Evolutionary conservation across 495 filamentous ascomycete species (phyloP).

Genomic region (Aspergillus egyptiacus): DNA sequence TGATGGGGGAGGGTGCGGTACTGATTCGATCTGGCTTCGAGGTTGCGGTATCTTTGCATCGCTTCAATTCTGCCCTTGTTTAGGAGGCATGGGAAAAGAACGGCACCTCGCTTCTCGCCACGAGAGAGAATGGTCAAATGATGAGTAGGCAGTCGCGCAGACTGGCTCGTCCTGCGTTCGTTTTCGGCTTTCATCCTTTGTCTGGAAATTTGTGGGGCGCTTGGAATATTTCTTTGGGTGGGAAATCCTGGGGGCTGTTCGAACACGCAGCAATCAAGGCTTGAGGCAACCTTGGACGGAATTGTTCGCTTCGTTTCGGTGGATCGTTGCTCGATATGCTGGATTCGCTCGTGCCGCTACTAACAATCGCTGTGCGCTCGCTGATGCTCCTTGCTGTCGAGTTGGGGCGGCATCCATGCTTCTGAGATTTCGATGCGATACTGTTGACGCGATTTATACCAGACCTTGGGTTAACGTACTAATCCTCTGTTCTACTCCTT

Average conservation of each 20-base stretch:
- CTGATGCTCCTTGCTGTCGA: conserved; percentile 51
- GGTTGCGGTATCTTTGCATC: neutral
- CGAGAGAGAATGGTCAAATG: neutral
- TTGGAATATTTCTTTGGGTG: neutral
- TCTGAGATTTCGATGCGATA: conserved; percentile 24
- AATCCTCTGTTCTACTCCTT: conserved; percentile 42
- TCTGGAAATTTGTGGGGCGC: neutral
- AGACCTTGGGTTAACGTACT: conserved; percentile 34
- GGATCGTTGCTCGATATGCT: neutral
- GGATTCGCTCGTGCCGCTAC: conserved; percentile 21
- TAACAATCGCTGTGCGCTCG: conserved; percentile 64
- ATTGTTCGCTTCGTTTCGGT: neutral
- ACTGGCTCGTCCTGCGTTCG: neutral
- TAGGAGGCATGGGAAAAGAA: neutral
- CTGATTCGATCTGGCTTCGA: neutral
- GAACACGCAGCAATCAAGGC: neutral
- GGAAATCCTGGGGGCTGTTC: neutral
- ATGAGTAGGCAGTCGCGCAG: neutral
- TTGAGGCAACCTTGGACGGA: neutral
- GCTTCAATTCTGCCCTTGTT: neutral
- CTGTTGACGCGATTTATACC: conserved; percentile 15
- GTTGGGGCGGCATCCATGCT: conserved; percentile 23
- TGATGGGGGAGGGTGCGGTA: neutral
- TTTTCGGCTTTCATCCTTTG: neutral
- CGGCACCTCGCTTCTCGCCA: neutral